Base-by-base conservation (phyloP, 768 basidiomycete species). In the Ramaria sp. region DNA sequence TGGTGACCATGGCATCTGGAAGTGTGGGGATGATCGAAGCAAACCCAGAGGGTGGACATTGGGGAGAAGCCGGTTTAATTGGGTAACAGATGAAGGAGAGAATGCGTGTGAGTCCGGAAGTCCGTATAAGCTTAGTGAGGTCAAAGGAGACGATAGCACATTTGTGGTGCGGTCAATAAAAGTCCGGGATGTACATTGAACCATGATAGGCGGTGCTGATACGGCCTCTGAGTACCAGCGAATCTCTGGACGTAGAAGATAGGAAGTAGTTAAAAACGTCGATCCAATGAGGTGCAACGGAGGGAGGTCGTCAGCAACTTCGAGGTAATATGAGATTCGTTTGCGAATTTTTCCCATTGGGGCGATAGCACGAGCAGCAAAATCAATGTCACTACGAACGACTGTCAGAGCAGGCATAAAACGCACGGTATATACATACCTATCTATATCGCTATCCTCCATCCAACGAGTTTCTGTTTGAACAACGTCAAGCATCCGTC, bases 141-240 rank as follows among this genome's bases (percentile, higher is more conserved):
- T 86, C 51, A 83, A 59, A n/a, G 88, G 83, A 42, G 83, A 86
- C 48, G 86, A 85, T 4, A 79, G 66, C 15, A 82, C 53, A 24
- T 75, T 72, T 31, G 75, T 68, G 70, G 89, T 84, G 39, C 74
- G 73, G 65, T 95, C 89, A 33, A 88, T 64, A 72, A 91, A 96
- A 6, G 84, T 78, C 47, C 91, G 82, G 67, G 91, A 80, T 41
- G 80, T 77, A 65, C 86, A 90, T 61, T 81, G 75, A 59, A 88
- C 71, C 27, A 79, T 67, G 59, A 96, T 86, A 0, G 89, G 80
- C 3, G 95, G 95, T 0, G 95, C 95, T 33, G 91, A 79, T 7
- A 75, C 92, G 9, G 83, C 74, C n/a, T 91, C 90, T 17, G 89
- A 75, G 69, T 85, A 90, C 85, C 92, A 96, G 61, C 83, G 83